Evolutionary conservation across 2,329 filamentous ascomycete species (phyloP), one percentile per base, ranked within the genome.

Genomic region (Dothistroma pini): DNA sequence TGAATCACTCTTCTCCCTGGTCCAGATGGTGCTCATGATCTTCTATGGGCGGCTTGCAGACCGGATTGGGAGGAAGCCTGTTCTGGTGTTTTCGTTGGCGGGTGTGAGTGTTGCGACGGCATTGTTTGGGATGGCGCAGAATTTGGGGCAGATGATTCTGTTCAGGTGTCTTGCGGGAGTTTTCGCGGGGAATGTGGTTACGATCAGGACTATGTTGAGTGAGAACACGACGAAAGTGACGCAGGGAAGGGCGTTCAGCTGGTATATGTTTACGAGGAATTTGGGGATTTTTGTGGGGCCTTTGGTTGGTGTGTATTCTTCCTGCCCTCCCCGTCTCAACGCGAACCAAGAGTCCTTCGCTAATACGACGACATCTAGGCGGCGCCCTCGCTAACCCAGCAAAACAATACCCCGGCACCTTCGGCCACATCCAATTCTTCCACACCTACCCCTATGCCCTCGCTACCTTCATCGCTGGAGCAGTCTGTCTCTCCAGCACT

Each of bases 11-110:
- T 93, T 93, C 76, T 89, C 86, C 2, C 76, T 88, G 6, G 89
- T 87, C 0, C 89, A 93, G 74, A 91, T 91, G 81, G 59, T 63
- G 89, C 93, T 92, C 60, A 90, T 93, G 85, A 83, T 93, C 29
- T 77, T 81, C 64, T 93, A 90, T 88, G 89, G 89, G 54, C 79
- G 78, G 68, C 85, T 80, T 58, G 84, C 84, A 2, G 90, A 95
- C 74, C 81, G 83, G 9, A 75, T 87, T 41, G 90, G 90, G 38
- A 83, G 90, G 54, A 91, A 90, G 66, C 89, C 89, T 0, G 82
- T 91, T 0, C 81, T 95, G 16, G 81, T 92, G 1, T 78, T 80
- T 68, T 90, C 86, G 0, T 76, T 93, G 8, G 68, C 81, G n/a
- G 90, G 90, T 47, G 81, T 91, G 47, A 76, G 84, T 0, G 58